phyloP scores from a whole-genome alignment of 2,329 filamentous ascomycete genomes.

The Colletotrichum orchidophilum region DNA sequence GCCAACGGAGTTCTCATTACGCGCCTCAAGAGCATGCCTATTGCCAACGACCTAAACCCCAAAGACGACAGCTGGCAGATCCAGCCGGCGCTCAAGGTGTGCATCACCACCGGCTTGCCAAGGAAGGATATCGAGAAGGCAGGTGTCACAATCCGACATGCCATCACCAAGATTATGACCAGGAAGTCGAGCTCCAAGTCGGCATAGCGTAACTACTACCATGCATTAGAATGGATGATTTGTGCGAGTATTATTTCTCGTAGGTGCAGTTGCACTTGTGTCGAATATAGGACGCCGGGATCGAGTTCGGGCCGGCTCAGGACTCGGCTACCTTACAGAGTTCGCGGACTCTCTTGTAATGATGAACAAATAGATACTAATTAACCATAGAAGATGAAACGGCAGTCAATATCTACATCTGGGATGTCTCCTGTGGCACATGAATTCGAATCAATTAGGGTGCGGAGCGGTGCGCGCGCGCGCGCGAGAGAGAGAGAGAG shows the following conservation, averaged over 20 bases:
- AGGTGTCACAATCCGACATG: conserved; percentile 86
- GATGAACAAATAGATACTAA: conserved; percentile 10
- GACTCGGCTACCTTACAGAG: neutral
- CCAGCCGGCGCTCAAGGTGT: conserved; percentile 89
- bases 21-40: conserved; percentile 81
- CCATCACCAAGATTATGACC: conserved; percentile 90
- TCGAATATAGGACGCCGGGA: neutral
- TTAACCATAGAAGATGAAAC: conserved; percentile 12
- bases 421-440: neutral
- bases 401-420: neutral
- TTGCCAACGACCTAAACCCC: conserved; percentile 68
- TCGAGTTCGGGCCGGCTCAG: neutral
- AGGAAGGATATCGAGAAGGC: conserved; percentile 98
- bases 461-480: neutral
- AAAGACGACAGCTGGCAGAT: conserved; percentile 76
- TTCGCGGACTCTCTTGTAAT: conserved; percentile 3
- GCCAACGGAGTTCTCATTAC: conserved; percentile 91
- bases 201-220: neutral
- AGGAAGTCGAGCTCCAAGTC: conserved; percentile 60
- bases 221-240: conserved; percentile 1
- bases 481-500: no score
- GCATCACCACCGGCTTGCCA: conserved; percentile 84
- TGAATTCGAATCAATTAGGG: neutral
- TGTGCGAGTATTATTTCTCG: neutral
- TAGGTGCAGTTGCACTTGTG: neutral